phyloP scores from a whole-genome alignment of 2,329 filamentous ascomycete species.

The Colletotrichum lini region DNA sequence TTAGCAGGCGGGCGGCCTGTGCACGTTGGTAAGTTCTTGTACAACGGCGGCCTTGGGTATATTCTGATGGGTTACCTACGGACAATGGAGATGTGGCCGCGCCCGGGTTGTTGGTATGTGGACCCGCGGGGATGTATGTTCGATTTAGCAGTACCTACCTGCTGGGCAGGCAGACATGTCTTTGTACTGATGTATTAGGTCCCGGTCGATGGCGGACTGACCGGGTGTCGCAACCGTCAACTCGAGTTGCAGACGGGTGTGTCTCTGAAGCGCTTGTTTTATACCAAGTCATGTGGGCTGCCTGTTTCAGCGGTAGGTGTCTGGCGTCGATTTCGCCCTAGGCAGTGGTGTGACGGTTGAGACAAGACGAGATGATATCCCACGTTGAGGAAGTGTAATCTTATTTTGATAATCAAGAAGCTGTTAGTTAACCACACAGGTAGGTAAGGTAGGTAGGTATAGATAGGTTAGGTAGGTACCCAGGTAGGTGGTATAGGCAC shows the following conservation, averaged over 20 bases:
- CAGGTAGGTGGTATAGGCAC: too few species aligned
- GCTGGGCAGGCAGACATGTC: not conserved
- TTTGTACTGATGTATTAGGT: not conserved
- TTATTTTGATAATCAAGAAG: too few species aligned
- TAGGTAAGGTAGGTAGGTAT: too few species aligned
- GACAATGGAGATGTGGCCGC: not conserved
- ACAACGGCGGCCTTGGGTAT: not conserved
- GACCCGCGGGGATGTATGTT: not conserved
- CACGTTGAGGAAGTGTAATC: too few species aligned
- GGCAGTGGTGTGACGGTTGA: too few species aligned
- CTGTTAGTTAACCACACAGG: too few species aligned
- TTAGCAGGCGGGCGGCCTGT: not conserved
- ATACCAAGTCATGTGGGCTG: not conserved
- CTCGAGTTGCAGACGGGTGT: not conserved
- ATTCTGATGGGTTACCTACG: not conserved
- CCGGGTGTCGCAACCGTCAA: too few species aligned
- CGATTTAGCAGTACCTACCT: not conserved
- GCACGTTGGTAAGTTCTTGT: not conserved
- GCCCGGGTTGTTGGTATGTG: too few species aligned
- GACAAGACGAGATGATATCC: too few species aligned
- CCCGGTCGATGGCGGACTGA: not conserved
- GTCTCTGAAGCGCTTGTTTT: not conserved
- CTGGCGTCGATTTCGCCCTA: not conserved
- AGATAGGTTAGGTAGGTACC: too few species aligned
- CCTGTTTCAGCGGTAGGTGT: slow-evolving; percentile 5